phyloP scores from a whole-genome alignment of 2,329 filamentous ascomycete genomes.

The Xylaria sp. region DNA sequence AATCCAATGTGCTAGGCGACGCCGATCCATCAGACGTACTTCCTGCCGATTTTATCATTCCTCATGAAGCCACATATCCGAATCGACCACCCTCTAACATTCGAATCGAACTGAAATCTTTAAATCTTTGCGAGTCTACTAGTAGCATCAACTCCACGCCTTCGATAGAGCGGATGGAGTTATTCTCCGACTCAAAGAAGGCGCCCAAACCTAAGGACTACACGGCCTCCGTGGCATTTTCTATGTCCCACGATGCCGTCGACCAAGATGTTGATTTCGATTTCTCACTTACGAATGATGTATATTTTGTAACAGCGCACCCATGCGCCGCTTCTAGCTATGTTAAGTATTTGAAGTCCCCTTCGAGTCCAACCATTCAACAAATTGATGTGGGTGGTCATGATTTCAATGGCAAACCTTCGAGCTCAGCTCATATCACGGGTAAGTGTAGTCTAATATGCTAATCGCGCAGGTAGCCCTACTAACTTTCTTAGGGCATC shows the following conservation, averaged over 20 bases:
- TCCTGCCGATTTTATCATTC: constrained; percentile 67
- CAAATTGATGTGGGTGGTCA: constrained; percentile 59
- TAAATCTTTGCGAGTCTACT: constrained; percentile 54
- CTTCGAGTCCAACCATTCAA: constrained; percentile 64
- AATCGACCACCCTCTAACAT: constrained; percentile 54
- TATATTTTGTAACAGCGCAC: constrained; percentile 70
- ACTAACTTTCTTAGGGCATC: constrained; percentile 55
- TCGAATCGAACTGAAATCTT: constrained; percentile 54
- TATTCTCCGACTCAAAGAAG: constrained; percentile 44
- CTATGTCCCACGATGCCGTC: constrained; percentile 48
- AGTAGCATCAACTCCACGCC: constrained; percentile 54
- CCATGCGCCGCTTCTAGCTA: constrained; percentile 65
- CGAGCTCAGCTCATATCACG: constrained; percentile 54
- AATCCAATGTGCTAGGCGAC: constrained; percentile 65
- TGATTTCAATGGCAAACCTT: constrained; percentile 50
- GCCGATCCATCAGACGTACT: constrained; percentile 59
- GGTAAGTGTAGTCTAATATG: constrained; percentile 44
- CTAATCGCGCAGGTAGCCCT: not conserved
- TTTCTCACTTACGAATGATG: constrained; percentile 59
- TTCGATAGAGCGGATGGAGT: constrained; percentile 48
- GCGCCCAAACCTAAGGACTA: constrained; percentile 45
- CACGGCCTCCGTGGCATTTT: constrained; percentile 49
- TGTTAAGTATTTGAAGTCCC: constrained; percentile 63
- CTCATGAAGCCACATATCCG: constrained; percentile 59
- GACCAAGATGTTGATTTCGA: constrained; percentile 48